Evolutionary conservation across 2,329 filamentous ascomycete genomes (phyloP).

Genomic region (Talaromyces sp.): DNA sequence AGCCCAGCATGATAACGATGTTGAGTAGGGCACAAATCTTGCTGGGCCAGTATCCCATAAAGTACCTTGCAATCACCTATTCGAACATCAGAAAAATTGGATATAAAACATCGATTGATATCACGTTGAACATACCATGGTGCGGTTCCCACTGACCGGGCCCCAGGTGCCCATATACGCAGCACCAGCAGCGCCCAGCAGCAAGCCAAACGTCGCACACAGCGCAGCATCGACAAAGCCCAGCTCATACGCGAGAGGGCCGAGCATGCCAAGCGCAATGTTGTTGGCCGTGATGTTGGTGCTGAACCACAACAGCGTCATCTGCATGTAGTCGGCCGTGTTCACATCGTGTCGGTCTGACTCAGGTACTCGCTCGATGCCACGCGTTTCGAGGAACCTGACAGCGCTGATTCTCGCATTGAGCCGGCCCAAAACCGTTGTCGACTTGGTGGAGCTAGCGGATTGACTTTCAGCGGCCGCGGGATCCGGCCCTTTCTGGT

Average conservation of each 20-base stretch:
- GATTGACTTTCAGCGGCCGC: slow-evolving; percentile 2
- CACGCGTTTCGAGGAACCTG: slow-evolving; percentile 10
- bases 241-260: slow-evolving; percentile 33
- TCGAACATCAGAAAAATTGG: background rate
- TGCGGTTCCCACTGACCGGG: slow-evolving; percentile 36
- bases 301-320: slow-evolving; percentile 32
- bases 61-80: slow-evolving; percentile 36
- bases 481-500: background rate
- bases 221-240: slow-evolving; percentile 36
- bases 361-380: slow-evolving; percentile 12
- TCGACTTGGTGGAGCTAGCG: background rate
- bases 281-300: slow-evolving; percentile 37
- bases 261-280: slow-evolving; percentile 36
- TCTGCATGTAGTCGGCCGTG: slow-evolving; percentile 17
- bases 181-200: slow-evolving; percentile 27
- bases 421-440: background rate
- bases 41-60: slow-evolving; percentile 39
- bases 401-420: slow-evolving; percentile 8
- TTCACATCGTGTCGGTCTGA: slow-evolving; percentile 9
- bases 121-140: slow-evolving; percentile 26
- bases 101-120: background rate
- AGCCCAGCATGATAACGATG: slow-evolving; percentile 38
- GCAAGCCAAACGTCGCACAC: slow-evolving; percentile 31
- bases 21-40: slow-evolving; percentile 36
- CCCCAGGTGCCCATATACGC: slow-evolving; percentile 40